Evolutionary conservation across 148 eudicot species (phyloP).

Genomic region (Rhododendron williamsianum): DNA sequence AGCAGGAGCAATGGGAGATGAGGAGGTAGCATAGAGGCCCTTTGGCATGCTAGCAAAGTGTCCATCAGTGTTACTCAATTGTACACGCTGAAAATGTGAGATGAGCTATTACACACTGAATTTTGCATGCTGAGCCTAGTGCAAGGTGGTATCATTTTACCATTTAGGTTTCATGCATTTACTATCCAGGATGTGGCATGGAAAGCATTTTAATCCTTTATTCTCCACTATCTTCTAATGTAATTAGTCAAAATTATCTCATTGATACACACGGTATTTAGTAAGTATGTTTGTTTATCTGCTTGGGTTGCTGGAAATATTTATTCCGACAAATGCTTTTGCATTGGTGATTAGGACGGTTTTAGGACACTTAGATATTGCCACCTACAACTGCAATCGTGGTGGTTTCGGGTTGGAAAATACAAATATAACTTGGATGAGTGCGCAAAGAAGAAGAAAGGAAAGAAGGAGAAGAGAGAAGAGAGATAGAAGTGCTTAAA

Average conservation of each 20-base stretch:
- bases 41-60: neutral
- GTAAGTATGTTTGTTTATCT: neutral
- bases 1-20: neutral
- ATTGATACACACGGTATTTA: neutral
- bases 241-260: neutral
- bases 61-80: no score
- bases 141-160: neutral
- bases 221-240: neutral
- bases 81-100: neutral
- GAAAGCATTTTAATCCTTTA: neutral
- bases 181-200: neutral
- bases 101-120: neutral
- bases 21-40: neutral
- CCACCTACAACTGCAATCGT: no score
- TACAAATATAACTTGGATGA: no score
- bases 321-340: neutral
- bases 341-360: neutral
- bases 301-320: neutral
- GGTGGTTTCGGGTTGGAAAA: no score
- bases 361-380: no score
- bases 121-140: neutral
- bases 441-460: no score
- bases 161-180: neutral
- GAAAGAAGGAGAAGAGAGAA: no score
- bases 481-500: no score